A percentile compares a stretch with the other conserved stretches of the same genome.
phyloP scores from a whole-genome alignment of 1,139 yeast genomes.

The Protomyces pachydermus region DNA sequence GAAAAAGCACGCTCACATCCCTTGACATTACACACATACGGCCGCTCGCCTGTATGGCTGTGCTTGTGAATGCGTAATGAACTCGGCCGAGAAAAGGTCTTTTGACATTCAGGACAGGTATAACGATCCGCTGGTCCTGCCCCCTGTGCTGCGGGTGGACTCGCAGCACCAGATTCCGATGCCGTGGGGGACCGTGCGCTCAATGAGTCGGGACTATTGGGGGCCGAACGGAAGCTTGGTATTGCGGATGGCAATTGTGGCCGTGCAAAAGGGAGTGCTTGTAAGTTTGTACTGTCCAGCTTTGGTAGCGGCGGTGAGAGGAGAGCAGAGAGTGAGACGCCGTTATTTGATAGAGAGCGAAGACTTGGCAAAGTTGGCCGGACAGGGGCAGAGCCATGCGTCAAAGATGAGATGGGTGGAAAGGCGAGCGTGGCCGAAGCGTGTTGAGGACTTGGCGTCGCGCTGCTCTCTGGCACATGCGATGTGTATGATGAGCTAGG shows the following conservation, averaged over 20 bases:
- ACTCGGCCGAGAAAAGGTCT: constrained; percentile 74
- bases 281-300: neutral
- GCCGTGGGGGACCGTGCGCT: neutral
- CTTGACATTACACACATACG: constrained; percentile 61
- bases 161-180: neutral
- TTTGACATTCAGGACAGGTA: constrained; percentile 65
- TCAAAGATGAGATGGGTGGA: neutral
- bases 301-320: neutral
- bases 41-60: constrained; percentile 83
- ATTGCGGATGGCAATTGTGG: neutral
- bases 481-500: neutral
- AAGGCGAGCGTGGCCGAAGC: neutral
- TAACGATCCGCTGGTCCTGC: constrained; percentile 28
- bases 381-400: neutral
- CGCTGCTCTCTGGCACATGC: neutral
- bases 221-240: neutral
- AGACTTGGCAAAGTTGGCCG: neutral
- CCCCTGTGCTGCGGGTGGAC: neutral
- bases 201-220: neutral
- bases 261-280: neutral
- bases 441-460: neutral
- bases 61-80: constrained; percentile 74
- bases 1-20: constrained; percentile 68
- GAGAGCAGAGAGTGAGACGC: neutral
- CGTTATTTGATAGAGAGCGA: neutral